phyloP scores from a whole-genome alignment of 192 early-diverging fungal species.

The Endogone sp. region DNA sequence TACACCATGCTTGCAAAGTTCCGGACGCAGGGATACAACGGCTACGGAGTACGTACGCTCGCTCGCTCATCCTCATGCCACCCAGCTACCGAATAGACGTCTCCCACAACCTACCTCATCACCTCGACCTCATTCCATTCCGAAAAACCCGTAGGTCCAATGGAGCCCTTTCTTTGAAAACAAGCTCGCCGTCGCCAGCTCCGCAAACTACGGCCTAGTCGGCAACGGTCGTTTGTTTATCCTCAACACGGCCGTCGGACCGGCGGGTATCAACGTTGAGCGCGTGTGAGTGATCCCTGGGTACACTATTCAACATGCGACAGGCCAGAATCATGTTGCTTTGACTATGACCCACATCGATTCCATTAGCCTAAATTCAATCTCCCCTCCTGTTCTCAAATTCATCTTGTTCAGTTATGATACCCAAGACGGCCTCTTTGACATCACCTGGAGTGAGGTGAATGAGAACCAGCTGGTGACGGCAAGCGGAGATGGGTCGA shows the following conservation, averaged over 20 bases:
- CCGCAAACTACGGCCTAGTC: slow-evolving; percentile 96
- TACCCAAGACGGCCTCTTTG: slow-evolving; percentile 96
- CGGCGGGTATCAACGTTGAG: slow-evolving; percentile 46
- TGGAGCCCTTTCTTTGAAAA: slow-evolving; percentile 94
- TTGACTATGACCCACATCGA: not conserved
- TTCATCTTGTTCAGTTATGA: slow-evolving; percentile 64
- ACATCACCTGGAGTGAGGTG: slow-evolving; percentile 91
- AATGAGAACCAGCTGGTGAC: slow-evolving; percentile 94
- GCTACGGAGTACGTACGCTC: slow-evolving; percentile 67
- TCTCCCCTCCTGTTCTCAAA: not conserved
- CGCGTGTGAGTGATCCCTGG: slow-evolving; percentile 70
- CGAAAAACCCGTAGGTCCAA: slow-evolving; percentile 56
- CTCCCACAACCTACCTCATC: slow-evolving; percentile 13
- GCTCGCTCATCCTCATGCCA: not conserved
- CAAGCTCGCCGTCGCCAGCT: slow-evolving; percentile 79
- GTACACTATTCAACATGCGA: not conserved
- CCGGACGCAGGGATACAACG: slow-evolving; percentile 82
- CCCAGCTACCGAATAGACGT: too few species aligned
- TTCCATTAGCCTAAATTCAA: not conserved
- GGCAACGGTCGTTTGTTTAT: slow-evolving; percentile 92
- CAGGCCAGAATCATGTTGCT: not conserved
- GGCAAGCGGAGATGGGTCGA: slow-evolving; percentile 89
- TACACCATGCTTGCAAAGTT: slow-evolving; percentile 54
- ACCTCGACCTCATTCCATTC: not conserved
- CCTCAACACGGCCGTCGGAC: slow-evolving; percentile 46